Evolutionary conservation across 805 yeast species (phyloP).

Genomic region (Starmerella bombi): DNA sequence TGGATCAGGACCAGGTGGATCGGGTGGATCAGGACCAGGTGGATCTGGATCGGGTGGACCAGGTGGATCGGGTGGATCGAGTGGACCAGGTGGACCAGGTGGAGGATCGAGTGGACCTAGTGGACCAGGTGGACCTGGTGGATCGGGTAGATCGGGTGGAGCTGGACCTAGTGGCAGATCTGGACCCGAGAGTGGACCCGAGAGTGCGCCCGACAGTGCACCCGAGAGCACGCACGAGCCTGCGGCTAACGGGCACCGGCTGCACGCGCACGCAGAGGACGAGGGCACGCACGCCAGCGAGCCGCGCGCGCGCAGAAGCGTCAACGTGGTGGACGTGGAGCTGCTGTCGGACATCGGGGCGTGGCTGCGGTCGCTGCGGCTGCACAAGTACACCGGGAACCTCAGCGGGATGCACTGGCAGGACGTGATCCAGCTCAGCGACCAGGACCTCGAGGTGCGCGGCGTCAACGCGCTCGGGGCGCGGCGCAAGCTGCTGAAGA

Average conservation of each 20-base stretch:
- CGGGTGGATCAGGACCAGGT: neutral
- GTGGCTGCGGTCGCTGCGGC: constrained; percentile 78
- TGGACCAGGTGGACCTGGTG: neutral
- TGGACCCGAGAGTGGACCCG: neutral
- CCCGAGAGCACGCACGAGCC: neutral
- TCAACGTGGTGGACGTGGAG: constrained; percentile 23
- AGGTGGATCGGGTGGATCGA: too few relatives aligned
- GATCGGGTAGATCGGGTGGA: neutral
- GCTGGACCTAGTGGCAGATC: neutral
- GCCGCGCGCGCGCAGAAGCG: constrained; percentile 9
- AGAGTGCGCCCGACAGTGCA: neutral
- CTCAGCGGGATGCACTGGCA: constrained; percentile 66
- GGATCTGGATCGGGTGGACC: neutral
- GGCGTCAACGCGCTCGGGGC: constrained; percentile 97
- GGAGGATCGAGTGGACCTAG: neutral
- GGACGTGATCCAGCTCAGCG: constrained; percentile 58
- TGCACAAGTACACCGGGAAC: constrained; percentile 88
- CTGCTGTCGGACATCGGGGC: constrained; percentile 63
- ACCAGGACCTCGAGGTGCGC: constrained; percentile 51
- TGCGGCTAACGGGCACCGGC: neutral
- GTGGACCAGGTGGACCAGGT: neutral
- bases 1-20: neutral
- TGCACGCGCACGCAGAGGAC: neutral
- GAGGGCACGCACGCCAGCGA: neutral
- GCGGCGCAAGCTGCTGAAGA: constrained; percentile 79